phyloP scores from a whole-genome alignment of 768 basidiomycete genomes.

The Mycena epipterygia region DNA sequence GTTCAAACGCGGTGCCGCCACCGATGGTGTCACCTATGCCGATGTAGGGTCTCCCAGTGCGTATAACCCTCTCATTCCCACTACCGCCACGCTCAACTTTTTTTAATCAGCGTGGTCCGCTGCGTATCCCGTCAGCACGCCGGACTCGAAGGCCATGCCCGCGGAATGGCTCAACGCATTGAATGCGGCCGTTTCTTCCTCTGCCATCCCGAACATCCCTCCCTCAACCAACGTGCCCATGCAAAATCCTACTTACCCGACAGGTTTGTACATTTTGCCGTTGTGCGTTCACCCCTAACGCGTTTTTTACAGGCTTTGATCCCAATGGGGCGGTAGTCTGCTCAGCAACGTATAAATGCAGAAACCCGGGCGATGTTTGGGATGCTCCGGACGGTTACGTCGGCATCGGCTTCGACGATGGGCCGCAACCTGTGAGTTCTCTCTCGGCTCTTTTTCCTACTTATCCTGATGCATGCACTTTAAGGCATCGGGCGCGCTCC shows the following conservation, averaged over 20 bases:
- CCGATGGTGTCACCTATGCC: conserved; percentile 49
- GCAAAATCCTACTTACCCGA: conserved; percentile 57
- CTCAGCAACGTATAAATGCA: conserved; percentile 59
- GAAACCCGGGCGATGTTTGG: conserved; percentile 70
- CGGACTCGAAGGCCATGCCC: conserved; percentile 15
- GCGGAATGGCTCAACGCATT: conserved; percentile 54
- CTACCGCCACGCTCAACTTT: background rate
- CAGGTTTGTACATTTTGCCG: conserved; percentile 40
- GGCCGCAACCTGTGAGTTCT: conserved; percentile 64
- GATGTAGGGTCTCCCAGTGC: conserved; percentile 24
- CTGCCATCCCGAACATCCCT: conserved; percentile 81
- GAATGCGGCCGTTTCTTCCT: conserved; percentile 70
- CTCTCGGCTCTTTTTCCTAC: background rate
- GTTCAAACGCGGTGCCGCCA: conserved; percentile 65
- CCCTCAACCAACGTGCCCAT: conserved; percentile 52
- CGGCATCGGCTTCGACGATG: conserved; percentile 85
- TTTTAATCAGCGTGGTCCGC: conserved; percentile 16
- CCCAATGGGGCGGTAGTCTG: conserved; percentile 55
- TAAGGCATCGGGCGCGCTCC: conserved; percentile 62
- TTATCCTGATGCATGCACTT: background rate
- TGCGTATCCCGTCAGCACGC: conserved; percentile 18
- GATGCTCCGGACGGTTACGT: conserved; percentile 80
- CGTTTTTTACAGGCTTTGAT: background rate
- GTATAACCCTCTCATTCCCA: background rate
- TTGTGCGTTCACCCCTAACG: background rate